Base-by-base conservation (phyloP, 345 rosid genomes). In the Bruguiera sexangula region DNA sequence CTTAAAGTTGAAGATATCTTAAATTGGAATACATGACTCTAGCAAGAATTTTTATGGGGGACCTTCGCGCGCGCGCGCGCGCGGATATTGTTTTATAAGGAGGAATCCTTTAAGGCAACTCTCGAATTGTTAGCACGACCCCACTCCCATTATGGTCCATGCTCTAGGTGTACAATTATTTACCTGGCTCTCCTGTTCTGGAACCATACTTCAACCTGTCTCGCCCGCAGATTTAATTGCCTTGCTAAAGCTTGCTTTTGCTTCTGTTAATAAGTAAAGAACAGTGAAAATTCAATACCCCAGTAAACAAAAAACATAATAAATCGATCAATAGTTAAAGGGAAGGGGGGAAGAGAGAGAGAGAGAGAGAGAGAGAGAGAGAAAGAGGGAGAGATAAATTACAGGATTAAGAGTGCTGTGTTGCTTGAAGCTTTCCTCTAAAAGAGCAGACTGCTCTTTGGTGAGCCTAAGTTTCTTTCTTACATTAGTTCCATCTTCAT, bases 121-220 rank as follows among this genome's bases (percentile, higher is more conserved):
- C 16, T 39, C 4, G 48, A 18, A 43, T 43, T 43, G 50, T 18
- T 43, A 43, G 50, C 50, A 43, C 5, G 50, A 3, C 50, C 18
- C 50, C 50, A 13, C 16, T 15, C 3, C 50, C 11, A 43, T 67
- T 58, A 6, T 16, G 62, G 36, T 31, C 31, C 53, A 66, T 57
- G 32, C 18, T 43, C 15, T 13, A 43, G 50, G 5, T 3, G 50
- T 43, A 43, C 18, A 43, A 43, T 56, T 24, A 20, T 32, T 32
- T 71, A 92, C 99, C 99, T 89, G 37, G 99, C 99, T 80, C 99
- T 85, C 74, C 99, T 85, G 87, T 96, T 96, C 71, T 96, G 99
- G 80, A 96, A 96, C 99, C 99, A 96, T 19, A 96, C 99, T 75
- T 96, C 99, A 31, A 96, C 98, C 68, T 96, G 98, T 72, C 99